Evolutionary conservation across 768 basidiomycete genomes (phyloP), one percentile per base, ranked within the genome.

Genomic region (Pulveroboletus ravenelii): DNA sequence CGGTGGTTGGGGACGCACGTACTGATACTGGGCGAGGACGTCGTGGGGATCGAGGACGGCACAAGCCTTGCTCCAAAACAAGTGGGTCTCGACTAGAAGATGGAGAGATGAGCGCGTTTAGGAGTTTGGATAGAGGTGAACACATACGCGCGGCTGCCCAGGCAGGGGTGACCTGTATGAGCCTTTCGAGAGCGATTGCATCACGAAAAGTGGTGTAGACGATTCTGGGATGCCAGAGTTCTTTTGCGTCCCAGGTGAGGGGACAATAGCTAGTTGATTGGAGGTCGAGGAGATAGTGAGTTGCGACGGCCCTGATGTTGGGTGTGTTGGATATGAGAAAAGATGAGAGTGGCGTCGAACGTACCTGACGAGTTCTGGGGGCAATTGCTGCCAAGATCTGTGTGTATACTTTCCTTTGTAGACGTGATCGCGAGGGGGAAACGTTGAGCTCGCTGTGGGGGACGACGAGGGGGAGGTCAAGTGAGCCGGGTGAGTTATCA

Each of bases 11-110:
- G 75, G 74, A 40, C 72, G 74, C 35, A 79, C 50, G 57, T 78
- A 62, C 42, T 76, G 72, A 56, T 78, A 73, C 18, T 78, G 74
- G 5, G 72, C 74, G 18, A 82, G 74, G 37, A 67, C 56, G 60
- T 85, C 84, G 38, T 74, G 68, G 6, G 85, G 84, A 69, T 89
- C 86, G 54, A 88, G 69, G 29, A 79, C 63, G 3, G 75, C 62
- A 49, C 79, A 74, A 1, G 82, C 85, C 52, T 85, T 81, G 53
- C 74, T 74, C 86, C 86, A 89, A 62, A 86, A 87, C 15, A 75
- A 65, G 69, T 88, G 86, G 8, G 74, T 72, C 71, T 86, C 80
- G 50, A 89, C 86, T 88, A 15, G 15, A 15, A 20, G 13, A 45
- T 9, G 18, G 13, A 5, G 57, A 51, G 18, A 44, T 60, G 50